Evolutionary conservation across 768 basidiomycete genomes (phyloP), one percentile per base, ranked within the genome.

Genomic region (Daedaleopsis sinensis): DNA sequence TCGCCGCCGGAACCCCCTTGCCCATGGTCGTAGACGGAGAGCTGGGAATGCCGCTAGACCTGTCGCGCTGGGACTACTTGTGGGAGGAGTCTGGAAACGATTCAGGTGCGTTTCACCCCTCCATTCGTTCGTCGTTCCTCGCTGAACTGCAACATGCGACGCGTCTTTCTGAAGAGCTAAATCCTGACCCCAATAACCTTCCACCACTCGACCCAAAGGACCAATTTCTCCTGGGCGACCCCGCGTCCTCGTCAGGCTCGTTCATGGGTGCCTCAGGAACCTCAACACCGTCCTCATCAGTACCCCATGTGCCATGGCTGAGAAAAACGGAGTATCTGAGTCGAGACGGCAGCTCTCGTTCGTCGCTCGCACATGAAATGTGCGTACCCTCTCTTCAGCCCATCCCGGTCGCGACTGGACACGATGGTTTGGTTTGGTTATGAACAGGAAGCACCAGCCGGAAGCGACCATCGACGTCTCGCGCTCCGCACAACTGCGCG

Each of bases 11-110:
- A 51, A 85, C 87, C 12, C 90, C 91, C 0, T 73, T 97, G 19
- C 96, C 97, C 0, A 95, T 98, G 93, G 90, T 98, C 65, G 90
- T 98, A 1, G 97, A 99, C 67, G 93, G 93, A 0, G 97, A 99
- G 72, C 90, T 89, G 66, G 97, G 97, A 0, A 96, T 99, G 95
- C 95, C 96, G 0, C 76, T 99, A 24, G 93, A 98, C 72, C 77
- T 96, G 50, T 89, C 90, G 18, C 84, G 82, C 57, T 95, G 88
- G 82, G 88, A 90, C 57, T 89, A 85, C 38, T 76, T 96, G 18
- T 95, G 91, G 93, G 87, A 90, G 52, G 91, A 93, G 62, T 85
- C 85, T 46, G 90, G 81, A 3, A 83, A 88, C 70, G 85, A 89
- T 74, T 81, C 84, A 55, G 78, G 92, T 90, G 53, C 64, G 80